Base-by-base conservation (phyloP, 2,329 filamentous ascomycete genomes). In the Sporothrix brasiliensis region DNA sequence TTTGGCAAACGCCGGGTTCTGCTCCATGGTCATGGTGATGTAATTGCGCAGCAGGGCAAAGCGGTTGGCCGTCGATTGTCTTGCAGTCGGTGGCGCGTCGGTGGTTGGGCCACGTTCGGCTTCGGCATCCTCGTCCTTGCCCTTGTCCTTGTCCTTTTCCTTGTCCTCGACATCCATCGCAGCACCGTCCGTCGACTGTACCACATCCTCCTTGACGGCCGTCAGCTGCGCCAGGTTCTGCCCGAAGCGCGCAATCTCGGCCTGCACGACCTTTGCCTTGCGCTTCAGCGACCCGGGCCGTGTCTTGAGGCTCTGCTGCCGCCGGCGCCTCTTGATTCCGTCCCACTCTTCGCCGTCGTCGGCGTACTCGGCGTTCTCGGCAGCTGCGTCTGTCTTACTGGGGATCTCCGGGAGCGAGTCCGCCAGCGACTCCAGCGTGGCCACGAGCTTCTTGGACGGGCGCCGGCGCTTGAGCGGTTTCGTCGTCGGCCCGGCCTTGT, bases 11-110 rank as follows among this genome's bases (percentile, higher is more conserved):
- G 91, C 92, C 16, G 91, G 88, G 75, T 94, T 94, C 79, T 92
- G 91, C 81, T 97, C 92, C 89, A 97, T 92, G 0, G 92, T 97
- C 54, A 89, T 86, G 1, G 92, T 90, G 67, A 97, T 96, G 77
- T 94, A 96, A 11, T 85, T 89, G 75, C 94, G 88, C 79, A 98
- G 79, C 19, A 93, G 92, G 41, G 91, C 91, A 91, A 93, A 97
- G 69, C 91, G 83, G 76, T 84, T 88, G 11, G 86, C 81, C 19
- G 85, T 88, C 13, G 81, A 78, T 9, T 79, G 5, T 74, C 72
- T 47, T 72, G 70, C 19, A 70, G 69, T 3, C 11, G 73, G 54
- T 5, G 72, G 68, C 11, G 73, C 71, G 67, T 27, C 70, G 60
- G n/a, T 69, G 10, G 27, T 47, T 2, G 11, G 5, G 11, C 27